These are phyloP conservation scores for Peronosclerospora sorghi DNA, from an alignment of 352 stramenopile genomes.

Conservation along the genomic window DNA sequence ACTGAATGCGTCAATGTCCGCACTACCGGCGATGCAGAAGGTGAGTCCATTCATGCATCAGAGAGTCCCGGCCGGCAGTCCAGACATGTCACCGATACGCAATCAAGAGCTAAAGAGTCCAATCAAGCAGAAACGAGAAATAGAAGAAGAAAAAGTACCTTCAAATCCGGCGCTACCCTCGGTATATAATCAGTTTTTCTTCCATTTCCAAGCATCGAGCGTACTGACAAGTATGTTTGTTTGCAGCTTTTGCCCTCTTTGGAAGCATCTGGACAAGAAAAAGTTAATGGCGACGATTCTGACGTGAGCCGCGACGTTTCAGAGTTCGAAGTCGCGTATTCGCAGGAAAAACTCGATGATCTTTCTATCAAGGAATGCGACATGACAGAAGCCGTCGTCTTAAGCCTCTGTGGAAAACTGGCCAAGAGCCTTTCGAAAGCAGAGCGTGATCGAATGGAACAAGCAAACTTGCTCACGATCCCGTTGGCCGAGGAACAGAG, in stretches of 20 bases:
- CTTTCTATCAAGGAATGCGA: slow-evolving; percentile 45
- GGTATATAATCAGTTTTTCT: slow-evolving; percentile 10
- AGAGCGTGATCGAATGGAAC: slow-evolving; percentile 36
- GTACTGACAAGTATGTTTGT: neutral
- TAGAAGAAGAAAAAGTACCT: slow-evolving; percentile 1
- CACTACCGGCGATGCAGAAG: slow-evolving; percentile 3
- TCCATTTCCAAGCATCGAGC: neutral
- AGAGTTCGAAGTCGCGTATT: slow-evolving; percentile 51
- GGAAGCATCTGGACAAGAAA: slow-evolving; percentile 8
- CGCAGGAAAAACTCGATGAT: slow-evolving; percentile 49
- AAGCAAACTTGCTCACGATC: slow-evolving; percentile 38
- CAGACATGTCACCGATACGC: slow-evolving; percentile 1
- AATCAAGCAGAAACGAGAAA: slow-evolving; percentile 9
- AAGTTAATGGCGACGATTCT: slow-evolving; percentile 18
- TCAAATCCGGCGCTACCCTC: slow-evolving; percentile 12
- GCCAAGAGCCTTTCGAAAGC: slow-evolving; percentile 26
- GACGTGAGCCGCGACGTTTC: slow-evolving; percentile 31
- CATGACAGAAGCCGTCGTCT: slow-evolving; percentile 12
- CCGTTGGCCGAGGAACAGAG: slow-evolving; percentile 19
- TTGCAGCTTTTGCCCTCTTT: slow-evolving; percentile 18
- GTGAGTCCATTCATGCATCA: slow-evolving; percentile 7
- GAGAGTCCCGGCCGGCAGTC: slow-evolving; percentile 7
- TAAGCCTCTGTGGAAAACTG: slow-evolving; percentile 34
- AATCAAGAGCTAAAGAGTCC: slow-evolving; percentile 27
- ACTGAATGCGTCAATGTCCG: neutral